A percentile compares a stretch with the other conserved stretches of the same genome.
Evolutionary conservation across 1,284 basidiomycete genomes (phyloP).

Genomic region (Marasmius oreades): DNA sequence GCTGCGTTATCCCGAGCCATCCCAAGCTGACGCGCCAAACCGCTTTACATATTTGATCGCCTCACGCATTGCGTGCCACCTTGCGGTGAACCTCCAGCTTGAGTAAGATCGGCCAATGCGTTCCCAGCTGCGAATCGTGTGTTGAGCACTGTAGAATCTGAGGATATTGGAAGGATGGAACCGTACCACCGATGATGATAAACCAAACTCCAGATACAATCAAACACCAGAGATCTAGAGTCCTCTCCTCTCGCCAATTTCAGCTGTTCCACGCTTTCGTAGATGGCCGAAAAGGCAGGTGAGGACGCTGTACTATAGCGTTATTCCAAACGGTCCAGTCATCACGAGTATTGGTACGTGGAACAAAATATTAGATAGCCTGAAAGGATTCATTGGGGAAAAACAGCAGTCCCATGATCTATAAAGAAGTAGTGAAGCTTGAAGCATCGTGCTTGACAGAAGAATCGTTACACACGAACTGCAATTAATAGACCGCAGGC

Average conservation of each 20-base stretch:
- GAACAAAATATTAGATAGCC: too few relatives aligned
- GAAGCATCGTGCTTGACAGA: too few relatives aligned
- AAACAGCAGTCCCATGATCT: too few relatives aligned
- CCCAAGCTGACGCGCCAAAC: slow-evolving; percentile 14
- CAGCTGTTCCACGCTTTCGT: neutral
- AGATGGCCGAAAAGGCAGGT: neutral
- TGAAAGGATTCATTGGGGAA: too few relatives aligned
- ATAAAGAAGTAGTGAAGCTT: too few relatives aligned
- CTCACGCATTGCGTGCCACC: slow-evolving; percentile 11
- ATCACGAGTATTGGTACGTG: too few relatives aligned
- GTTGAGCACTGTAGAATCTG: neutral
- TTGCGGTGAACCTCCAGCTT: neutral
- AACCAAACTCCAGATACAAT: neutral
- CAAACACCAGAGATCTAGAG: too few relatives aligned
- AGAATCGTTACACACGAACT: too few relatives aligned
- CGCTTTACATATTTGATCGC: slow-evolving; percentile 8
- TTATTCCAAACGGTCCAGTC: too few relatives aligned
- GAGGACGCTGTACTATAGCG: too few relatives aligned
- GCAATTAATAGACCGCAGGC: too few relatives aligned
- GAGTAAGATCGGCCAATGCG: neutral
- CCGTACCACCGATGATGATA: neutral
- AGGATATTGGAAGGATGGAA: neutral
- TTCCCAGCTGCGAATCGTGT: neutral
- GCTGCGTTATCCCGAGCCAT: slow-evolving; percentile 12
- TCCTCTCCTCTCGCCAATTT: neutral